Base-by-base conservation (phyloP, 345 rosid genomes). In the Brassica nigra region DNA sequence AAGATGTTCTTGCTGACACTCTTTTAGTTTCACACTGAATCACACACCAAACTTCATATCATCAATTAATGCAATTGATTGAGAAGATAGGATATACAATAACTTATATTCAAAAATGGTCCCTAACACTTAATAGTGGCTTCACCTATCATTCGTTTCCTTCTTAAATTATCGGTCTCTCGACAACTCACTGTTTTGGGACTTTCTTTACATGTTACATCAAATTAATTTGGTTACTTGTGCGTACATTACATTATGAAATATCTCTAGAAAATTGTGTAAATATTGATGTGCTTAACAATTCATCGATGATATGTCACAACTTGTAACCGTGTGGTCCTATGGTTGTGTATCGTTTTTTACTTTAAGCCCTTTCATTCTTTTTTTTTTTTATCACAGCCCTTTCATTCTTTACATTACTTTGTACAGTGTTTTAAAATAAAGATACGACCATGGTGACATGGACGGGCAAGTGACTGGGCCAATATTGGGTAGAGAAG, bases 321-420 rank as follows among this genome's bases (percentile, higher is more conserved):
- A 55, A 71, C 72, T 71, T 55, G 34, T 55, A 78, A 66, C 61
- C 66, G 16, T 71, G 76, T 71, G 81, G 81, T 78, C 76, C 76
- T 78, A 8, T 78, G 27, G 16, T 16, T 23, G 11, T 62, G 23
- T 11, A 33, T 62, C 8, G 31, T 69, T 70, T 54, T 63, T 62
- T 23, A 34, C 63, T 66, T 33, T 49, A 27, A 3, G 14, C 33
- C 23, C 71, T 70, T 77, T 18, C 18, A 18, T 18, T 18, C 18
- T 18, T 18, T 18, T 18, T 18, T 18, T 18, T 18, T 18, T 18
- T 18, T 18, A 18, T 18, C 18, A 18, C 18, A 18, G 18, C 18
- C 18, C 18, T 18, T 18, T 77, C 75, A 15, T 70, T 49, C 8
- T 47, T 37, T 47, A 14, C 36, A 29, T 44, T 59, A 1, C 62